Conservation (phyloP, 2,329 filamentous ascomycete genomes). For the Microascus cirrosus region DNA sequence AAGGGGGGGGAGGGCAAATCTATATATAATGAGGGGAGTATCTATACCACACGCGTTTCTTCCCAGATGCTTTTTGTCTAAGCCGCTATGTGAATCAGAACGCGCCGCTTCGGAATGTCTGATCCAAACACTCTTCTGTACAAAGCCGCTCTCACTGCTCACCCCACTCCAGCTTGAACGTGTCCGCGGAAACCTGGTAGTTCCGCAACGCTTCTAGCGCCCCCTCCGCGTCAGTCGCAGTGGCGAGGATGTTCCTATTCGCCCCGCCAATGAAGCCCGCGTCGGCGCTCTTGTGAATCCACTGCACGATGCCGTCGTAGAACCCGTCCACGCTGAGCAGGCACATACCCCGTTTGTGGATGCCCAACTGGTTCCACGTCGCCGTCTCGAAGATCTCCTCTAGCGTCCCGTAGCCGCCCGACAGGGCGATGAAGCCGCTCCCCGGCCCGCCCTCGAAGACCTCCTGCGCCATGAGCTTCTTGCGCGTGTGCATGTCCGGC, state of each 20-base stretch:
- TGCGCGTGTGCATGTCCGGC: slow-evolving; percentile 91
- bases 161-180: slow-evolving; percentile 76
- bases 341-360: slow-evolving; percentile 70
- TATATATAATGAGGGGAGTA: no score
- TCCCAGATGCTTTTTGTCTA: background rate
- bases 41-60: background rate
- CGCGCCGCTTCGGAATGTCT: background rate
- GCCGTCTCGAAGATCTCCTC: slow-evolving; percentile 89
- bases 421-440: slow-evolving; percentile 79
- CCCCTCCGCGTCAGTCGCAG: slow-evolving; percentile 60
- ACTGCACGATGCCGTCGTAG: slow-evolving; percentile 76
- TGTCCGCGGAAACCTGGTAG: slow-evolving; percentile 65
- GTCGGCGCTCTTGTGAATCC: slow-evolving; percentile 66
- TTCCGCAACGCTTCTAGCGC: slow-evolving; percentile 59
- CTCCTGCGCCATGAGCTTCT: slow-evolving; percentile 84
- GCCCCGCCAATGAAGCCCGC: slow-evolving; percentile 64
- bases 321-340: slow-evolving; percentile 83
- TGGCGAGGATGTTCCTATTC: slow-evolving; percentile 68
- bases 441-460: slow-evolving; percentile 74
- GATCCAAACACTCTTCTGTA: background rate
- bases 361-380: slow-evolving; percentile 95
- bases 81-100: background rate
- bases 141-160: slow-evolving; percentile 35
- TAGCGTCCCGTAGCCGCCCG: slow-evolving; percentile 86
- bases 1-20: no score